Evolutionary conservation across 106 monocot genomes (phyloP).

Genomic region (Dendrobium chrysotoxum): DNA sequence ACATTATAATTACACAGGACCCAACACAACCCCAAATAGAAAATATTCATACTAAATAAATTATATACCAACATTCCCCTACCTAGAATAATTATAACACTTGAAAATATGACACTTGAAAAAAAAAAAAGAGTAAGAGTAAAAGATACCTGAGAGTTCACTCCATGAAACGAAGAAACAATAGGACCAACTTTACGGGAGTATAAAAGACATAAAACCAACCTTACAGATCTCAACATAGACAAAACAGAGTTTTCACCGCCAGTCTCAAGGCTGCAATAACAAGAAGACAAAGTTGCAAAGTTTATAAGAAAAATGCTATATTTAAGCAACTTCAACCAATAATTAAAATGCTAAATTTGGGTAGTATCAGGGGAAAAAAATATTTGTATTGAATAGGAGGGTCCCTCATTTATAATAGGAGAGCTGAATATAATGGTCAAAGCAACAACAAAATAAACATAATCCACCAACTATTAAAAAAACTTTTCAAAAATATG

Average conservation of each 20-base stretch:
- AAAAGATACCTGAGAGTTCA: constrained; percentile 42
- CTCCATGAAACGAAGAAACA: constrained; percentile 13
- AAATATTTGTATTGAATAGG: neutral
- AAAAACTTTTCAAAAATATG: neutral
- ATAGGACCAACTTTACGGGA: constrained; percentile 6
- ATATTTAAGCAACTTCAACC: neutral
- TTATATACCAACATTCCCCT: neutral
- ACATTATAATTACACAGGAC: no score
- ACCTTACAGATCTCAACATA: constrained; percentile 73
- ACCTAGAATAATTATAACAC: neutral
- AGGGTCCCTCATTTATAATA: neutral
- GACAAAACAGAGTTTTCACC: constrained; percentile 76
- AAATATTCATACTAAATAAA: neutral
- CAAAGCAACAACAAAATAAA: neutral
- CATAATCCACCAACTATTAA: neutral
- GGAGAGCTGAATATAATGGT: neutral
- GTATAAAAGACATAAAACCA: constrained; percentile 47
- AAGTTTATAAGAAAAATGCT: neutral
- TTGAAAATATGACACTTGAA: constrained; percentile 29
- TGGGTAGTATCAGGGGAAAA: no score
- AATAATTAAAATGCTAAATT: neutral
- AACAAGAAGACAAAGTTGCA: constrained; percentile 4
- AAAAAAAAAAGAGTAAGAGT: constrained; percentile 12
- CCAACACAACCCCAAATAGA: neutral
- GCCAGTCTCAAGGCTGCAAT: constrained; percentile 83